Conservation (phyloP, 306 rosid genomes). For the Rosa lucieae region DNA sequence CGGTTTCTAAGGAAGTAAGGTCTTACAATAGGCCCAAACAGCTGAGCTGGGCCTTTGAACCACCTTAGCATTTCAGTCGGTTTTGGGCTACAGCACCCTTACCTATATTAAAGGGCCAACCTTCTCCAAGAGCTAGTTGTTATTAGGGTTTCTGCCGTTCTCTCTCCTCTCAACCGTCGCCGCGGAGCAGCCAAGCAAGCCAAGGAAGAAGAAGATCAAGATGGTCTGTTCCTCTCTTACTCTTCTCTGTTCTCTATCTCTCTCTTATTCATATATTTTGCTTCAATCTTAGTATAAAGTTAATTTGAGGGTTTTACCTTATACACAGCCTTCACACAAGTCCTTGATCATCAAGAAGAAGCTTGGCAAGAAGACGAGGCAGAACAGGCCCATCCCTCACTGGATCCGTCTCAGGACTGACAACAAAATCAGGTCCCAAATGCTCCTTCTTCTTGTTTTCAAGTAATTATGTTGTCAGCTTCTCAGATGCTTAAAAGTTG, state of each 20-base stretch:
- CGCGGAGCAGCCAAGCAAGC: background rate
- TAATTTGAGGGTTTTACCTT: background rate
- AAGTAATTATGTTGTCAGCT: background rate
- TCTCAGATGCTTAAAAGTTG: background rate
- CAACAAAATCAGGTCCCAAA: constrained; percentile 67
- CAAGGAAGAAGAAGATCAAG: background rate
- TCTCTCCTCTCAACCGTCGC: background rate
- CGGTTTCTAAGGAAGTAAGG: background rate
- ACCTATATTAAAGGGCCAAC: background rate
- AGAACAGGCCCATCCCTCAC: constrained; percentile 89
- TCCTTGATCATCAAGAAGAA: constrained; percentile 86
- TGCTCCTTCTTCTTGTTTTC: background rate
- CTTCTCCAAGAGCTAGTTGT: background rate
- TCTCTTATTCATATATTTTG: background rate
- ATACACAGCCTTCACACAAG: constrained; percentile 81
- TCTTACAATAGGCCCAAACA: background rate
- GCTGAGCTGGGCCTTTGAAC: background rate
- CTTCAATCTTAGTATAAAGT: background rate
- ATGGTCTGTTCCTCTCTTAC: constrained; percentile 8
- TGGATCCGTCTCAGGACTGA: constrained; percentile 93
- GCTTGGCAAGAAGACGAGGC: constrained; percentile 93
- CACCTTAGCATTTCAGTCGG: background rate
- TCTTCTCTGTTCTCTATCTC: background rate
- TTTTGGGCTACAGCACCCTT: background rate
- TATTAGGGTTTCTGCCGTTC: constrained; percentile 5